These are phyloP conservation scores for Malassezia japonica DNA, from an alignment of 1,284 basidiomycete species.

Conservation along the genomic window DNA sequence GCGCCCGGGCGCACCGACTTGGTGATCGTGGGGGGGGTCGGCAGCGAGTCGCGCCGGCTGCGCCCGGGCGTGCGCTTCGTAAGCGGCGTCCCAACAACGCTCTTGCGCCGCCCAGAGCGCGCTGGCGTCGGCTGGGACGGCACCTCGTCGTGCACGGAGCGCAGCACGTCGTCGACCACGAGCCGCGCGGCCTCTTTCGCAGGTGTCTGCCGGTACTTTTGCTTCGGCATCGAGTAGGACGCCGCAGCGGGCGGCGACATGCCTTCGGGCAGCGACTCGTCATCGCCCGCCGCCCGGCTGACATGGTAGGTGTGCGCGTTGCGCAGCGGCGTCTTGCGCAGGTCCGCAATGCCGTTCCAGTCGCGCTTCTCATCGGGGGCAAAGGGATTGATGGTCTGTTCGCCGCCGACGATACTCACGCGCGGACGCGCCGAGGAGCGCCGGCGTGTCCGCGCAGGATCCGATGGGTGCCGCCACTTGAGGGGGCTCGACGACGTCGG, in stretches of 20 bases:
- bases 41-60: slow-evolving; percentile 34
- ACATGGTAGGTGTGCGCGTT: background rate
- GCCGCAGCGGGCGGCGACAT: slow-evolving; percentile 80
- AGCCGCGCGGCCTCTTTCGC: slow-evolving; percentile 43
- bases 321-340: slow-evolving; percentile 56
- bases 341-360: slow-evolving; percentile 67
- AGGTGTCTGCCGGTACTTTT: slow-evolving; percentile 57
- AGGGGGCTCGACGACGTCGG: slow-evolving; percentile 13
- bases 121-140: background rate
- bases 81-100: slow-evolving; percentile 30
- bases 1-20: slow-evolving; percentile 1
- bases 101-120: slow-evolving; percentile 16
- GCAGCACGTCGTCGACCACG: slow-evolving; percentile 43
- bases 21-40: slow-evolving; percentile 38
- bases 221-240: slow-evolving; percentile 66
- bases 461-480: background rate
- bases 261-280: slow-evolving; percentile 53
- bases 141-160: slow-evolving; percentile 24
- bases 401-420: slow-evolving; percentile 5
- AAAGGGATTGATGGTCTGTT: slow-evolving; percentile 26
- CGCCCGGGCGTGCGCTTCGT: slow-evolving; percentile 16
- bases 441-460: background rate
- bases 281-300: slow-evolving; percentile 36
- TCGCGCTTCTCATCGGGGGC: slow-evolving; percentile 36
- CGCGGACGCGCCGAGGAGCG: slow-evolving; percentile 14